phyloP scores from a whole-genome alignment of 2,329 filamentous ascomycete genomes.

The Sporothrix brasiliensis region DNA sequence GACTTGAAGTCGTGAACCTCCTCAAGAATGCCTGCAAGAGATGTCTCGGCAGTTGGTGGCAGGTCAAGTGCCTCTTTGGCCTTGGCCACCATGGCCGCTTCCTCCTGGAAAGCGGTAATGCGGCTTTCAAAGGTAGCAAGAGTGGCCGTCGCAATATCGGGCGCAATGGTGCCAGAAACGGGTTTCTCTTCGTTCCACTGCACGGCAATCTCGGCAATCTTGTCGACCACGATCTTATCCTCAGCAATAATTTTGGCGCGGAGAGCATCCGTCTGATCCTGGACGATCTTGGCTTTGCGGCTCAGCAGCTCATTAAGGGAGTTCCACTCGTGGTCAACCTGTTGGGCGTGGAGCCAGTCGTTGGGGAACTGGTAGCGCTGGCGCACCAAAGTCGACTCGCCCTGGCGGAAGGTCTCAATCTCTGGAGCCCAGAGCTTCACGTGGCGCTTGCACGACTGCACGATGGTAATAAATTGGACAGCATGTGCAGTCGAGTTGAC shows the following conservation, averaged over 20 bases:
- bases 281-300: slow-evolving; percentile 91
- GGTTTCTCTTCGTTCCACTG: slow-evolving; percentile 98
- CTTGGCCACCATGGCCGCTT: slow-evolving; percentile 90
- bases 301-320: slow-evolving; percentile 88
- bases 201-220: slow-evolving; percentile 78
- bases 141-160: slow-evolving; percentile 82
- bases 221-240: slow-evolving; percentile 86
- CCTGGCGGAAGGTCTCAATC: slow-evolving; percentile 93
- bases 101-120: slow-evolving; percentile 81
- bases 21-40: slow-evolving; percentile 83
- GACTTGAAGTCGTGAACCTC: slow-evolving; percentile 99
- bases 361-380: slow-evolving; percentile 91
- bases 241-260: slow-evolving; percentile 93
- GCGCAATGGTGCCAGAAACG: slow-evolving; percentile 89
- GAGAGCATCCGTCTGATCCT: slow-evolving; percentile 93
- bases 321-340: slow-evolving; percentile 95
- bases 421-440: slow-evolving; percentile 94
- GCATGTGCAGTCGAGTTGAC: slow-evolving; percentile 95
- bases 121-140: slow-evolving; percentile 80
- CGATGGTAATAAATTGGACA: slow-evolving; percentile 96
- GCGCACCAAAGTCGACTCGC: slow-evolving; percentile 85
- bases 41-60: slow-evolving; percentile 74
- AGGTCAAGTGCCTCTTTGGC: slow-evolving; percentile 96
- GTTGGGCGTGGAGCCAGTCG: slow-evolving; percentile 94
- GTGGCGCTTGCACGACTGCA: slow-evolving; percentile 93